Percentiles rank a stretch among this genome's conserved stretches.
phyloP scores from a whole-genome alignment of 2,329 filamentous ascomycete species.

The Botrytis aclada region DNA sequence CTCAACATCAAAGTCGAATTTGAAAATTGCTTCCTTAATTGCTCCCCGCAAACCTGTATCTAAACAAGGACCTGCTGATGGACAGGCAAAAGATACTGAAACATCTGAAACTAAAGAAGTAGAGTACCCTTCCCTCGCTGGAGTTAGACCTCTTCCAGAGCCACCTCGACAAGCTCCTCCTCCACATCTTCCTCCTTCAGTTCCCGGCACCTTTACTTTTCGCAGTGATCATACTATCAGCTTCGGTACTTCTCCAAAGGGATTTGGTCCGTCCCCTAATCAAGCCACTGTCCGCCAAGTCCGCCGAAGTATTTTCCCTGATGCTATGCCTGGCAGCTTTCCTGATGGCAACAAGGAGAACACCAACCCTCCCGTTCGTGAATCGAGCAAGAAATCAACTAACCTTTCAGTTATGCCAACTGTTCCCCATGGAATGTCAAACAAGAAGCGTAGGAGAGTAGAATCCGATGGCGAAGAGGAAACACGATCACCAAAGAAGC shows the following conservation, averaged over 20 bases:
- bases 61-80: neutral
- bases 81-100: neutral
- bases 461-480: conserved; percentile 56
- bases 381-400: conserved; percentile 4
- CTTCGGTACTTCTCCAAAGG: conserved; percentile 48
- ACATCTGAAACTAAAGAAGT: conserved; percentile 17
- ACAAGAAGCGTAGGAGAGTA: conserved; percentile 63
- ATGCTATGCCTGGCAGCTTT: conserved; percentile 55
- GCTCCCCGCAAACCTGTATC: neutral
- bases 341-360: conserved; percentile 57
- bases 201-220: conserved; percentile 61
- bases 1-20: conserved; percentile 41
- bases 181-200: conserved; percentile 36
- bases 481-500: conserved; percentile 58
- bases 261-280: conserved; percentile 57
- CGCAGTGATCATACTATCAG: conserved; percentile 63
- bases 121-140: conserved; percentile 35
- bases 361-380: conserved; percentile 36
- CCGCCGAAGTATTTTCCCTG: conserved; percentile 48
- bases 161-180: conserved; percentile 22
- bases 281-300: conserved; percentile 61
- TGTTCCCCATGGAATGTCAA: conserved; percentile 59
- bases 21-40: conserved; percentile 8
- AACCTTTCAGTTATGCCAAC: conserved; percentile 31
- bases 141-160: conserved; percentile 31